Percentiles rank a stretch among this genome's conserved stretches.
phyloP scores from a whole-genome alignment of 352 stramenopile genomes.

The Pythium volutum region DNA sequence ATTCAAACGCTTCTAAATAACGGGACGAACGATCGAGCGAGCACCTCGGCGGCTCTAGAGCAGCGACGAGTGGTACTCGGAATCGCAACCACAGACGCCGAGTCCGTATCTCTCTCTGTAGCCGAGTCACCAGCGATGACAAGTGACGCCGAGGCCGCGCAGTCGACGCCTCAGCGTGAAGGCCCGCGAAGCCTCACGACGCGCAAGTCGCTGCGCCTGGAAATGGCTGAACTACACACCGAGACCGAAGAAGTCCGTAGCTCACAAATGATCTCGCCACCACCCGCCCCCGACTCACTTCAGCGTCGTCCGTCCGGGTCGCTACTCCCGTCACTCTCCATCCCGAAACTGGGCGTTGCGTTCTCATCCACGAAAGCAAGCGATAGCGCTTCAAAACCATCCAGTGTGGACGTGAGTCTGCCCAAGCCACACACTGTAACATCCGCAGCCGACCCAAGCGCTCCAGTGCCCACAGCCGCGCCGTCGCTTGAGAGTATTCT shows the following conservation, averaged over 20 bases:
- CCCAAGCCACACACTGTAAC: background rate
- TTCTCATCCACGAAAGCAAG: slow-evolving; percentile 9
- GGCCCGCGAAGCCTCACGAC: slow-evolving; percentile 17
- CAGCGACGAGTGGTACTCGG: slow-evolving; percentile 15
- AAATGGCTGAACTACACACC: slow-evolving; percentile 19
- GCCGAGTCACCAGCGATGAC: background rate
- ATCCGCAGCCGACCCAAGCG: background rate
- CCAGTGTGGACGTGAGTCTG: background rate
- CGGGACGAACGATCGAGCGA: slow-evolving; percentile 11
- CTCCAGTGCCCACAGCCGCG: background rate
- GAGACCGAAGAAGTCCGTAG: slow-evolving; percentile 11
- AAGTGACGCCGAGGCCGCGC: background rate
- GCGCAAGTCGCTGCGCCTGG: slow-evolving; percentile 21
- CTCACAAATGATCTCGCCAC: slow-evolving; percentile 11
- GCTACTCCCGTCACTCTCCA: slow-evolving; percentile 21
- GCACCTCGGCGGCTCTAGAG: background rate
- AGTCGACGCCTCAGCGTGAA: slow-evolving; percentile 12
- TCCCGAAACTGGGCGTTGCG: slow-evolving; percentile 22
- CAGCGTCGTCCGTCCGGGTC: slow-evolving; percentile 17
- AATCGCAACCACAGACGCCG: slow-evolving; percentile 8
- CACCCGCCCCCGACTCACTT: slow-evolving; percentile 16
- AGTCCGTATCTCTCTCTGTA: too few species aligned
- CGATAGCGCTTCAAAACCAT: background rate
- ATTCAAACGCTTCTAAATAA: slow-evolving; percentile 29
- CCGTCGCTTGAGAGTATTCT: slow-evolving; percentile 23